These are phyloP conservation scores for Pezicula radicicola DNA, from an alignment of 2,329 filamentous ascomycete genomes.

Conservation along the genomic window DNA sequence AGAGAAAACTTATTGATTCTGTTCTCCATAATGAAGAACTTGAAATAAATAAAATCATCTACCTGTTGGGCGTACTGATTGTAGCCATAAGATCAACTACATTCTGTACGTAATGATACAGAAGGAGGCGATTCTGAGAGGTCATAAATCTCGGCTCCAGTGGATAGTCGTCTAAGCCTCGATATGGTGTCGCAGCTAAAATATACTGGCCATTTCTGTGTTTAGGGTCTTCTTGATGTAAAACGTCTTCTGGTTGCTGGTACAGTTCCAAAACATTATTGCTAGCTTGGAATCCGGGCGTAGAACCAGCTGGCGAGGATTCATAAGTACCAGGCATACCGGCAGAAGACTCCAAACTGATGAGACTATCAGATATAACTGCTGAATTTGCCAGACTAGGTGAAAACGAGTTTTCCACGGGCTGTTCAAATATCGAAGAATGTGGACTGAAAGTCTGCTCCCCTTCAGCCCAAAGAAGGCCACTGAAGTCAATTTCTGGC, in stretches of 20 bases:
- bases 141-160: neutral
- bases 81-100: neutral
- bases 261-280: no score
- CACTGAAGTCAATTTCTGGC: neutral
- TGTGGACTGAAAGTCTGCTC: neutral
- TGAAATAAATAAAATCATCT: neutral
- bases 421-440: neutral
- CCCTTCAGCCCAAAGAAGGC: neutral
- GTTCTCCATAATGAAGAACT: neutral
- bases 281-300: neutral
- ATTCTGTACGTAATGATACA: conserved; percentile 1
- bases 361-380: no score
- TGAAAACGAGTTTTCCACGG: no score
- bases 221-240: neutral
- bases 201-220: neutral
- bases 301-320: neutral
- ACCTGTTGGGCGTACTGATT: neutral
- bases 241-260: no score
- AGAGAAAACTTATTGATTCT: neutral
- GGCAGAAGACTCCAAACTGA: neutral
- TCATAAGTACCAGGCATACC: neutral
- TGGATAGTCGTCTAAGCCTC: neutral
- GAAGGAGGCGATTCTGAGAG: neutral
- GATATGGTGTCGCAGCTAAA: neutral
- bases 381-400: no score